Evolutionary conservation across 192 early-diverging fungal genomes (phyloP).

Genomic region (Mortierella hygrophila): DNA sequence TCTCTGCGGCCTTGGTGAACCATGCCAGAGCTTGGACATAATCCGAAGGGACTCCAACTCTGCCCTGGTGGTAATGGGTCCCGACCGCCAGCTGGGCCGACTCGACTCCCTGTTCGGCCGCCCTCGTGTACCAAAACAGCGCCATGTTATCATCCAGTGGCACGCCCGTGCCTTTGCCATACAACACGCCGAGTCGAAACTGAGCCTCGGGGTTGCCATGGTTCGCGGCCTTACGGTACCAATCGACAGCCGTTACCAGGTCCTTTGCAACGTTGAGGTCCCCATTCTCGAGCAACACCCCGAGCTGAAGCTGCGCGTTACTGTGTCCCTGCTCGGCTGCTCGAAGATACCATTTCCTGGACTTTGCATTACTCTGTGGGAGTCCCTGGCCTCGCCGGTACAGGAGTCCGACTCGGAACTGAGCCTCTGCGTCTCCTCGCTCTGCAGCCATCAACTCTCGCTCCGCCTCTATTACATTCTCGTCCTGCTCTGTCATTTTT

Average conservation of each 20-base stretch:
- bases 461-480: too few relatives aligned
- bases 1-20: not conserved
- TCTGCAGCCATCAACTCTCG: too few relatives aligned
- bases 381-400: not conserved
- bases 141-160: not conserved
- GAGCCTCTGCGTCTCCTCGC: too few relatives aligned
- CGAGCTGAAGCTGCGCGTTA: not conserved
- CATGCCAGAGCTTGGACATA: not conserved
- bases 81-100: not conserved
- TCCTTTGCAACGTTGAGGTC: too few relatives aligned
- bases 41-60: not conserved
- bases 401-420: not conserved
- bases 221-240: not conserved
- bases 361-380: not conserved
- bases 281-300: too few relatives aligned
- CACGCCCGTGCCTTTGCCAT: not conserved
- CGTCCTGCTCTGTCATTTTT: too few relatives aligned
- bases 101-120: not conserved
- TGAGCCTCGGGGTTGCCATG: not conserved
- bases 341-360: not conserved
- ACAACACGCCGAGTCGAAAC: not conserved
- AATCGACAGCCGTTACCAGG: not conserved
- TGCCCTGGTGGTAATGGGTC: not conserved
- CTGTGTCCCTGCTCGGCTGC: not conserved
- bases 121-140: not conserved